Evolutionary conservation across 768 basidiomycete species (phyloP).

Genomic region (Lentinus tigrinus): DNA sequence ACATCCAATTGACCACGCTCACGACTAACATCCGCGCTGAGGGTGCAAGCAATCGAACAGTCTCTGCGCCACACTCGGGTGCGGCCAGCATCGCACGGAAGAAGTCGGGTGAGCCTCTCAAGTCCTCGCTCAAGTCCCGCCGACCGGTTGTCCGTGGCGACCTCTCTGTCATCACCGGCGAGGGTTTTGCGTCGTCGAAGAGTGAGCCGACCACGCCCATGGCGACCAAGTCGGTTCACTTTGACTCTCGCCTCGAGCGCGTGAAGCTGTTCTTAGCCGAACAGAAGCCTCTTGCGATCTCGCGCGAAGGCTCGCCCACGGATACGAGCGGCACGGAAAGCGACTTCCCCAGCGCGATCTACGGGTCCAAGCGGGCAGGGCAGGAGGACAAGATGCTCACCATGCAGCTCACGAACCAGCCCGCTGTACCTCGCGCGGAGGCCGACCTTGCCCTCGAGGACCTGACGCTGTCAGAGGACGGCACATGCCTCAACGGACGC

Average conservation of each 20-base stretch:
- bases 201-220: conserved; percentile 84
- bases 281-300: conserved; percentile 93
- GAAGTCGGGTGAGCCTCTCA: conserved; percentile 92
- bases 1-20: background rate
- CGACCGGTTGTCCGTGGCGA: conserved; percentile 46
- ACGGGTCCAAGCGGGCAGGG: conserved; percentile 31
- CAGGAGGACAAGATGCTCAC: conserved; percentile 28
- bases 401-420: conserved; percentile 21
- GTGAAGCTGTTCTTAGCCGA: conserved; percentile 93
- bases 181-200: conserved; percentile 44
- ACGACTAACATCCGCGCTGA: background rate
- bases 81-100: conserved; percentile 66
- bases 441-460: conserved; percentile 55
- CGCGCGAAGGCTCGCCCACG: conserved; percentile 85
- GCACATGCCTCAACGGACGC: conserved; percentile 61
- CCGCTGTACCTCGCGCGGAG: conserved; percentile 7
- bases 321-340: conserved; percentile 79
- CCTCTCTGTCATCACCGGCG: conserved; percentile 50
- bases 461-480: conserved; percentile 51
- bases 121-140: conserved; percentile 81
- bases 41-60: background rate
- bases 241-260: conserved; percentile 88
- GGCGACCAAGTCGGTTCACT: conserved; percentile 88
- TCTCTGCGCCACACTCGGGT: conserved; percentile 21
- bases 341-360: conserved; percentile 73